Conservation (phyloP, 1,139 yeast genomes). For the Candida frijolesensis region DNA sequence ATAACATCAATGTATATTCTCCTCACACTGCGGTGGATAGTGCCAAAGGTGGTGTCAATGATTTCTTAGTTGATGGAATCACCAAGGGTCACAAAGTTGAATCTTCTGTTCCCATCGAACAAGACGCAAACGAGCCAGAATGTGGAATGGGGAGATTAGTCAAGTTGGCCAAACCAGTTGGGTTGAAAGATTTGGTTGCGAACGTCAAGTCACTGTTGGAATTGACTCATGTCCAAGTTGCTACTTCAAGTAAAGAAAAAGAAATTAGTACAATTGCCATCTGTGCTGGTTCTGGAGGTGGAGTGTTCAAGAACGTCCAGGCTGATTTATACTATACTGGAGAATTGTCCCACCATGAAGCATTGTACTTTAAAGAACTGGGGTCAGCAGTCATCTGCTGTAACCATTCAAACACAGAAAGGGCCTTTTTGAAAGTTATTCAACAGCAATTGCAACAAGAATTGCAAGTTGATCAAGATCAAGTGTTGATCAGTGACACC, state of each 20-base stretch:
- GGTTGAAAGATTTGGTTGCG: conserved; percentile 48
- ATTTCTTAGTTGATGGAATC: conserved; percentile 77
- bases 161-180: conserved; percentile 43
- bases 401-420: conserved; percentile 90
- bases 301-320: conserved; percentile 59
- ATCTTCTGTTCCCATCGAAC: conserved; percentile 31
- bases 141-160: conserved; percentile 88
- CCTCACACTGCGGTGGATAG: conserved; percentile 98
- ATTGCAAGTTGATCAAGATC: conserved; percentile 39
- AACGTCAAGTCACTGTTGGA: conserved; percentile 58
- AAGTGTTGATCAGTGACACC: conserved; percentile 47
- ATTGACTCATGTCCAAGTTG: conserved; percentile 65
- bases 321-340: conserved; percentile 90
- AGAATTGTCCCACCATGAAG: conserved; percentile 92
- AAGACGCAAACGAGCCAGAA: conserved; percentile 32
- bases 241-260: conserved; percentile 38
- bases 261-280: conserved; percentile 60
- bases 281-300: conserved; percentile 95
- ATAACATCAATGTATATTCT: conserved; percentile 82
- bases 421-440: conserved; percentile 70
- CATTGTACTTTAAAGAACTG: conserved; percentile 66
- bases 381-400: conserved; percentile 77
- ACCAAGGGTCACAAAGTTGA: conserved; percentile 27
- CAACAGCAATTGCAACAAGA: conserved; percentile 50
- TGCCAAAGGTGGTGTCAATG: conserved; percentile 88